phyloP scores from a whole-genome alignment of 2,329 filamentous ascomycete genomes.

The Aspergillus ustus region DNA sequence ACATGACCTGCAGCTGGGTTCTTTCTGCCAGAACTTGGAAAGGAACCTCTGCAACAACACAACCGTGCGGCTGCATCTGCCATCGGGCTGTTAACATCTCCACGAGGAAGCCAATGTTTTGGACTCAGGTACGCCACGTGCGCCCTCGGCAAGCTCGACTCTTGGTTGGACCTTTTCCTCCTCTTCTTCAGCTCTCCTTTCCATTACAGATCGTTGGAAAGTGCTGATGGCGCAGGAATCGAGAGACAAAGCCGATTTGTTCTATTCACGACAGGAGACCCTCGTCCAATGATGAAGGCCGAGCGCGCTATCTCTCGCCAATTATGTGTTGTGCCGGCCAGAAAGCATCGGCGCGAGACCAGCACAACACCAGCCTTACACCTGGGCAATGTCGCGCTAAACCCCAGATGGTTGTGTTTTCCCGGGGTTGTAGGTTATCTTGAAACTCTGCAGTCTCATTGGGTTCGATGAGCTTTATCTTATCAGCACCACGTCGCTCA shows the following conservation, averaged over 20 bases:
- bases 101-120: background rate
- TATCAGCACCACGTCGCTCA: constrained; percentile 7
- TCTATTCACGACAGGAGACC: background rate
- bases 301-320: constrained; percentile 14
- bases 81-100: background rate
- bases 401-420: constrained; percentile 17
- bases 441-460: constrained; percentile 9
- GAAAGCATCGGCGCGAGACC: background rate
- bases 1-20: background rate
- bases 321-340: background rate
- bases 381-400: constrained; percentile 16
- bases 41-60: background rate
- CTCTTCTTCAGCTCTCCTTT: background rate
- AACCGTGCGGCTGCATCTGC: background rate
- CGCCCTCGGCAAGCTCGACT: background rate
- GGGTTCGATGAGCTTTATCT: constrained; percentile 13
- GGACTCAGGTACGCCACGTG: background rate
- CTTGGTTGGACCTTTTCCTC: background rate
- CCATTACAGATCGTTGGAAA: background rate
- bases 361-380: constrained; percentile 8
- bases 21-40: background rate
- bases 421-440: constrained; percentile 7
- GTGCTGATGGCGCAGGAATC: background rate
- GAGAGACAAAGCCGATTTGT: background rate
- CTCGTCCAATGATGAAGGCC: background rate